A percentile compares a stretch with the other conserved stretches of the same genome.
phyloP scores from a whole-genome alignment of 352 stramenopile species.

The Phytophthora rubi region DNA sequence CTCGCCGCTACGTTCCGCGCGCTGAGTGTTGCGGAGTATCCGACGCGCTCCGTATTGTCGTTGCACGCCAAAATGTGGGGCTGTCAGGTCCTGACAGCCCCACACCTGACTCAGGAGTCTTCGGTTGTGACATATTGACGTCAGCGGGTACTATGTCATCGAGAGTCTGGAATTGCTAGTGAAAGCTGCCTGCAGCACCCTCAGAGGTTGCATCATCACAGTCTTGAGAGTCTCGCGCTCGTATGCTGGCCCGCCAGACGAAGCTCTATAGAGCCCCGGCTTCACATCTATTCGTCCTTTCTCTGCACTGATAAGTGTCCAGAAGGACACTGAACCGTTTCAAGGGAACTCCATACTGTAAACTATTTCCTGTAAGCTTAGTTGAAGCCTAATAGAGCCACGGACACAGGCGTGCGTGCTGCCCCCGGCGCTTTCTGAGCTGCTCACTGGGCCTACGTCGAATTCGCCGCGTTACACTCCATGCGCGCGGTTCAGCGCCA shows the following conservation, averaged over 20 bases:
- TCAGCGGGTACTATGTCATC: background rate
- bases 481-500: background rate
- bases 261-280: background rate
- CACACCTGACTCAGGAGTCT: background rate
- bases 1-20: background rate
- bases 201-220: background rate
- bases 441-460: slow-evolving; percentile 5
- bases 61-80: background rate
- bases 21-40: background rate
- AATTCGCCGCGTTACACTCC: background rate
- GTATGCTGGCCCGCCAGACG: background rate
- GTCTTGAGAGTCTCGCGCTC: background rate
- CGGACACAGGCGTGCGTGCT: slow-evolving; percentile 12
- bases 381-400: slow-evolving; percentile 4
- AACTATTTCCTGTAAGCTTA: slow-evolving; percentile 17
- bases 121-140: background rate
- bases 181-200: background rate
- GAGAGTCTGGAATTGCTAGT: background rate
- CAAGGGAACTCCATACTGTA: background rate
- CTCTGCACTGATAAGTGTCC: slow-evolving; percentile 8
- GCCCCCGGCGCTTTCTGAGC: slow-evolving; percentile 22
- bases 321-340: slow-evolving; percentile 13
- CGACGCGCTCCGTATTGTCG: background rate
- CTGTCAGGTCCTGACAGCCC: background rate
- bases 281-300: background rate